phyloP scores from a whole-genome alignment of 768 basidiomycete species.

The Fibroporia radiculosa region DNA sequence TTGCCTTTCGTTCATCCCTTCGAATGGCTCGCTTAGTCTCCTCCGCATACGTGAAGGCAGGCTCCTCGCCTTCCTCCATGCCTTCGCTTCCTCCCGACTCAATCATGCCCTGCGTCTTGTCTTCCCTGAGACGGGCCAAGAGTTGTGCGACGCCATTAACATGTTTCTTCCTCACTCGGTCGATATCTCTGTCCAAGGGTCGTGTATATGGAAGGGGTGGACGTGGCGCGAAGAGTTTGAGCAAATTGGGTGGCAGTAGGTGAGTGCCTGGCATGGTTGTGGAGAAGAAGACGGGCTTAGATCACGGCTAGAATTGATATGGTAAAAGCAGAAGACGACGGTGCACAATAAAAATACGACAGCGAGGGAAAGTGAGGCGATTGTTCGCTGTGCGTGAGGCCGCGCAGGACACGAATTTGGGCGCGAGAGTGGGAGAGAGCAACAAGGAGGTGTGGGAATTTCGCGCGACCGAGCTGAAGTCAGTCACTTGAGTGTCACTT shows the following conservation, averaged over 20 bases:
- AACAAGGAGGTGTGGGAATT: slow-evolving; percentile 6
- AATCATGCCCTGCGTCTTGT: slow-evolving; percentile 61
- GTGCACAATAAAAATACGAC: not conserved
- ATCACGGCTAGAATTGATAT: not conserved
- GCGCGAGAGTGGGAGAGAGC: slow-evolving; percentile 7
- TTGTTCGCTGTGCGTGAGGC: slow-evolving; percentile 3
- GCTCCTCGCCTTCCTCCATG: slow-evolving; percentile 84
- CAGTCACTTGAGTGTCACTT: no score
- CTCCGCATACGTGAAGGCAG: slow-evolving; percentile 73
- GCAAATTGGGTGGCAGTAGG: slow-evolving; percentile 88
- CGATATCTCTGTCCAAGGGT: slow-evolving; percentile 78
- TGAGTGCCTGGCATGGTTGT: slow-evolving; percentile 66
- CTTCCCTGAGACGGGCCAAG: slow-evolving; percentile 67
- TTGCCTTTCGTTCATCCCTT: slow-evolving; percentile 73
- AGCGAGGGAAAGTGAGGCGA: not conserved
- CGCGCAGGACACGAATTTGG: not conserved
- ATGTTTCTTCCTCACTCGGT: slow-evolving; percentile 60
- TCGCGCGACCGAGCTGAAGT: not conserved
- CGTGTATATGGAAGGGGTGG: slow-evolving; percentile 83
- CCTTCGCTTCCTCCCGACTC: slow-evolving; percentile 48
- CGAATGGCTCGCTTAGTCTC: slow-evolving; percentile 74
- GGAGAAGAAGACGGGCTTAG: not conserved
- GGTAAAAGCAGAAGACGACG: not conserved
- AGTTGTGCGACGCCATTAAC: slow-evolving; percentile 73
- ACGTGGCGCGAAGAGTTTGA: slow-evolving; percentile 93